Base-by-base conservation (phyloP, 2,329 filamentous ascomycete species). In the Talaromyces sp. region DNA sequence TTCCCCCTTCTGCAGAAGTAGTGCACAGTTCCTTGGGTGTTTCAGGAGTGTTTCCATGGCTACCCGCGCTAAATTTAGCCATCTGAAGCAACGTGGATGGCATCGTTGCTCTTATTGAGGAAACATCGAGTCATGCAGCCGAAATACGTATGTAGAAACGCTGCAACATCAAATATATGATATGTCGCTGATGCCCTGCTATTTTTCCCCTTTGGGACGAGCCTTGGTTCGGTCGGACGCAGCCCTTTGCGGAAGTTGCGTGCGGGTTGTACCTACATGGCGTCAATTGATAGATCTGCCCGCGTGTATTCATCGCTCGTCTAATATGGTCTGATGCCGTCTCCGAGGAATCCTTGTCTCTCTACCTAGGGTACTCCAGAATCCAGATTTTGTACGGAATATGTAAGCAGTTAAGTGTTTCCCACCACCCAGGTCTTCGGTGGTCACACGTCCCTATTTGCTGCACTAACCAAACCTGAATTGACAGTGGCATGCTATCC, bases 41-140 rank as follows among this genome's bases (percentile, higher is more conserved):
- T 56, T 56, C 31, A 56, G 53, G 31, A 31, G 53, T 36, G 31
- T 56, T 36, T 36, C 29, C 53, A 25, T 56, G 31, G 53, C 31
- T 54, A 38, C 31, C 53, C 53, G 31, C n/a, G 11, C 53, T 56
- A 38, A 56, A 36, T 36, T 25, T 56, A 56, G 53, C 31, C 53
- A 22, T 56, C 31, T 34, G 17, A 38, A 56, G 53, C 29, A 56
- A 56, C n/a, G n/a, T 36, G 31, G n/a, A 25, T 25, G 19, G 53
- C 31, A 38, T 56, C 31, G 13, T 36, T 22, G 22, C n/a, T 36
- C 31, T 38, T 11, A 22, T 25, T 15, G 31, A 56, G 19, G 31
- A 38, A 10, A 36, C 8, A 15, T 10, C 5, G 31, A 36, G 31
- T 56, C 53, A 56, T 56, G 53, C n/a, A 36, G n/a, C 5, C n/a